phyloP scores from a whole-genome alignment of 2,329 filamentous ascomycete genomes.

The Alternaria postmessia region DNA sequence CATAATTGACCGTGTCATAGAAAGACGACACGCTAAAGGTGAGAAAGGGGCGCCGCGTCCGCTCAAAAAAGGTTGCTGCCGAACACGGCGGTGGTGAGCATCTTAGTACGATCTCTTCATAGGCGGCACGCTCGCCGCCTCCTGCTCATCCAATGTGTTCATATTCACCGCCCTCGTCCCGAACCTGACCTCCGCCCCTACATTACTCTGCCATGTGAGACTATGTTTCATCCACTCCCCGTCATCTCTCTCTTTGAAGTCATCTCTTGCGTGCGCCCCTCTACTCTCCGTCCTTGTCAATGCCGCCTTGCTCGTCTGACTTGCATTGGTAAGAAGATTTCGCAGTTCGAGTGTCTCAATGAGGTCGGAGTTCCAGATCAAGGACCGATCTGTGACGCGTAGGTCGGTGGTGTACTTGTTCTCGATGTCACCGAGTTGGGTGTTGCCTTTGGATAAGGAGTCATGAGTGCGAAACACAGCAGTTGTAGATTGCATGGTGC shows the following conservation, averaged over 20 bases:
- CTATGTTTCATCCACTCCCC: slow-evolving; percentile 58
- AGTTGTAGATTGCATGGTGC: slow-evolving; percentile 57
- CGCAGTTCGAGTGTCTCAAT: slow-evolving; percentile 58
- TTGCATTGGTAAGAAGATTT: slow-evolving; percentile 58
- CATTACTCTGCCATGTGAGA: slow-evolving; percentile 55
- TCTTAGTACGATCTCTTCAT: slow-evolving; percentile 44
- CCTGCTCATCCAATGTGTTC: slow-evolving; percentile 56
- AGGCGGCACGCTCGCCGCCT: slow-evolving; percentile 52
- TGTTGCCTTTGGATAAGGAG: slow-evolving; percentile 47
- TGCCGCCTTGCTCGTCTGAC: slow-evolving; percentile 57
- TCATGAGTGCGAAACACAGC: slow-evolving; percentile 57
- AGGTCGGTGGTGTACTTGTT: slow-evolving; percentile 48
- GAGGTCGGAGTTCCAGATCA: slow-evolving; percentile 61
- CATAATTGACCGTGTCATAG: background rate
- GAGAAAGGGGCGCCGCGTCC: too few relatives aligned
- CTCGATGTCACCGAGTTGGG: slow-evolving; percentile 47
- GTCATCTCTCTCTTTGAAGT: slow-evolving; percentile 56
- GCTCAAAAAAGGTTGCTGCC: background rate
- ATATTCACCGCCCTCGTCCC: slow-evolving; percentile 55
- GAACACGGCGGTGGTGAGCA: background rate
- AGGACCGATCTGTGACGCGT: slow-evolving; percentile 51
- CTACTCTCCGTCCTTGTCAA: slow-evolving; percentile 55
- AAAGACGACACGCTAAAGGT: background rate
- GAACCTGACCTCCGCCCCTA: slow-evolving; percentile 52
- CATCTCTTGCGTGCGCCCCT: slow-evolving; percentile 59